phyloP scores from a whole-genome alignment of 768 basidiomycete genomes.

The Tylopilus intermedius region DNA sequence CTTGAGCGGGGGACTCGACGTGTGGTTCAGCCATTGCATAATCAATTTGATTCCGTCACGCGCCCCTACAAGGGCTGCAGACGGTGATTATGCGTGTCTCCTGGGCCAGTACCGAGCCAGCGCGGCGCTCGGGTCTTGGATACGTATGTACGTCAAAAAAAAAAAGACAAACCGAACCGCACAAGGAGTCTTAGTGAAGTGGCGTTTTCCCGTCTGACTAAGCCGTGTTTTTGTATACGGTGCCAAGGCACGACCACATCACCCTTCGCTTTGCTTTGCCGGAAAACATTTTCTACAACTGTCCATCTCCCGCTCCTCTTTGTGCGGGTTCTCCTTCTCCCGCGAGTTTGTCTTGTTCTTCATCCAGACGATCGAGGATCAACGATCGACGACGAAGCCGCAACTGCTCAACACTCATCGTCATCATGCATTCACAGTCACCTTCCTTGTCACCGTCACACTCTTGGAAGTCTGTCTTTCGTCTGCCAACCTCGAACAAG shows the following conservation, averaged over 20 bases:
- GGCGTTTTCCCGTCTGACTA: constrained; percentile 31
- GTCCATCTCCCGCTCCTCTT: constrained; percentile 3
- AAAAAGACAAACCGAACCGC: neutral
- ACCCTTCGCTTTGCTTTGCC: constrained; percentile 14
- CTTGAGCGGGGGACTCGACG: neutral
- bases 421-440: constrained; percentile 25
- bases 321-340: constrained; percentile 5
- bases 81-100: neutral
- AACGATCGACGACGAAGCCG: constrained; percentile 22
- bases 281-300: constrained; percentile 18
- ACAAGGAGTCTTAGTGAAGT: constrained; percentile 2
- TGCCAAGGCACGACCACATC: constrained; percentile 10
- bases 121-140: neutral
- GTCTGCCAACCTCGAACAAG: constrained; percentile 62
- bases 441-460: constrained; percentile 24
- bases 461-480: constrained; percentile 72
- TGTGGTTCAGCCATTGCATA: neutral
- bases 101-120: neutral
- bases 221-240: constrained; percentile 13
- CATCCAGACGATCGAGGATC: constrained; percentile 19
- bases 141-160: neutral
- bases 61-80: neutral
- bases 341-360: constrained; percentile 4
- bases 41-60: neutral
- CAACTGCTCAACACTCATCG: neutral